Evolutionary conservation across 2,329 filamentous ascomycete species (phyloP).

Genomic region (Talaromyces verruculosus): DNA sequence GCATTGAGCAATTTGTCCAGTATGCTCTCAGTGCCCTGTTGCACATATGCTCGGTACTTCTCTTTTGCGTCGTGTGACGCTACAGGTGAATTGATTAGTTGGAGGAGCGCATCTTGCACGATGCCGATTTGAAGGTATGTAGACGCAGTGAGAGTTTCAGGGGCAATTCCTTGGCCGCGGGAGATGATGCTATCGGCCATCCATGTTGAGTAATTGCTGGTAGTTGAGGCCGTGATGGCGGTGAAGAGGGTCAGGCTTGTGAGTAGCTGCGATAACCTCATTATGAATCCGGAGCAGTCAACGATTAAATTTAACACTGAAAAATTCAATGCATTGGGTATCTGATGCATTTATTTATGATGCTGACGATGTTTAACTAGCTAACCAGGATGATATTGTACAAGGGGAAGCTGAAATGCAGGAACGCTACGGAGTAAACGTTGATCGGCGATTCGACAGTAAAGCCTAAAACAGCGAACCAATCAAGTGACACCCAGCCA

Average conservation of each 20-base stretch:
- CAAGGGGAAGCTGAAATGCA: not conserved
- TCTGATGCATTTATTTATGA: not conserved
- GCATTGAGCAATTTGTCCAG: slow-evolving; percentile 24
- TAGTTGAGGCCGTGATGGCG: not conserved
- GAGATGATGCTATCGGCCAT: slow-evolving; percentile 33
- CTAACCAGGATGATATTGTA: not conserved
- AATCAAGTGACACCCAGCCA: not conserved
- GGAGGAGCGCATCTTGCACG: slow-evolving; percentile 29
- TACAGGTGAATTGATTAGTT: slow-evolving; percentile 22
- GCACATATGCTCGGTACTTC: slow-evolving; percentile 27
- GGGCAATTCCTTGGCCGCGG: slow-evolving; percentile 27
- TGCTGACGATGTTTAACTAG: not conserved
- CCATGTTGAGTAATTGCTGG: slow-evolving; percentile 26
- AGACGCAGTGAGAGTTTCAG: slow-evolving; percentile 17
- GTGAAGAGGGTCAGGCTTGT: not conserved
- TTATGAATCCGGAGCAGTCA: not conserved
- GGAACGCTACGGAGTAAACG: not conserved
- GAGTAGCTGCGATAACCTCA: slow-evolving; percentile 8
- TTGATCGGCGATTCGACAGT: not conserved
- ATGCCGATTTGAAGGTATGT: slow-evolving; percentile 26
- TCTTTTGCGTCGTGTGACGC: slow-evolving; percentile 14
- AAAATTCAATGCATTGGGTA: not conserved
- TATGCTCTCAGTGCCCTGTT: slow-evolving; percentile 26
- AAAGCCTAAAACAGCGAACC: not conserved
- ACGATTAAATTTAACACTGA: not conserved